Conservation (phyloP, 208 protist genomes). For the Trypanosoma grayi region DNA sequence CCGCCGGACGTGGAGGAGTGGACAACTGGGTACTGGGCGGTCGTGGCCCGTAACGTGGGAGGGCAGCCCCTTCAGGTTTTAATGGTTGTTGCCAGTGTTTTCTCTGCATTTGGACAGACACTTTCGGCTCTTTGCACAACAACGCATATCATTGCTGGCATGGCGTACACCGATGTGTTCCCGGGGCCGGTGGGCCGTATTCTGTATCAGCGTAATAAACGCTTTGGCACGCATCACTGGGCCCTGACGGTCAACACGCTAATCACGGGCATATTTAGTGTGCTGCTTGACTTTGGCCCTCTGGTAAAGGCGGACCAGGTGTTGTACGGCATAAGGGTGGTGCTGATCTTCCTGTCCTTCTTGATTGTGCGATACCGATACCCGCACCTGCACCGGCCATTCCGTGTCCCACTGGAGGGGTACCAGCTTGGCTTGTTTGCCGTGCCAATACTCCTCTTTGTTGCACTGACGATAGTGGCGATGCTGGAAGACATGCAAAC, state of each 20-base stretch:
- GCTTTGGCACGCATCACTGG: slow-evolving; percentile 75
- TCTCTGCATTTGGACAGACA: slow-evolving; percentile 68
- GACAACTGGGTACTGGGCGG: slow-evolving; percentile 70
- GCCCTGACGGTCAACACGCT: slow-evolving; percentile 66
- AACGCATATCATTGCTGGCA: slow-evolving; percentile 58
- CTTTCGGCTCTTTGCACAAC: slow-evolving; percentile 77
- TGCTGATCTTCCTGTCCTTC: slow-evolving; percentile 58
- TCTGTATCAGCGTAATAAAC: slow-evolving; percentile 49
- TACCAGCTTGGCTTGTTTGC: slow-evolving; percentile 38
- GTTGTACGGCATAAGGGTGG: slow-evolving; percentile 66
- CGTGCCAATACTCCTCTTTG: slow-evolving; percentile 41
- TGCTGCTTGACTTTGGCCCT: slow-evolving; percentile 54
- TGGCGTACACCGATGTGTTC: slow-evolving; percentile 69
- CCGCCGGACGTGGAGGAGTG: slow-evolving; percentile 53
- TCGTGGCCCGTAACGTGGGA: slow-evolving; percentile 47
- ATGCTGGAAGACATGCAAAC: slow-evolving; percentile 41
- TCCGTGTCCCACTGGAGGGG: slow-evolving; percentile 47
- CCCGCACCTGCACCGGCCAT: slow-evolving; percentile 62
- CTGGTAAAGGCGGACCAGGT: slow-evolving; percentile 74
- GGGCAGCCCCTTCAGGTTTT: slow-evolving; percentile 46
- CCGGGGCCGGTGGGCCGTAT: slow-evolving; percentile 48
- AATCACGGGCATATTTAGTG: slow-evolving; percentile 60
- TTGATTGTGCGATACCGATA: slow-evolving; percentile 59
- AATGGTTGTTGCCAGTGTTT: slow-evolving; percentile 46
- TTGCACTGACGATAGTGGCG: slow-evolving; percentile 40